Evolutionary conservation across 345 rosid genomes (phyloP).

Genomic region (Stellera chamaejasme): DNA sequence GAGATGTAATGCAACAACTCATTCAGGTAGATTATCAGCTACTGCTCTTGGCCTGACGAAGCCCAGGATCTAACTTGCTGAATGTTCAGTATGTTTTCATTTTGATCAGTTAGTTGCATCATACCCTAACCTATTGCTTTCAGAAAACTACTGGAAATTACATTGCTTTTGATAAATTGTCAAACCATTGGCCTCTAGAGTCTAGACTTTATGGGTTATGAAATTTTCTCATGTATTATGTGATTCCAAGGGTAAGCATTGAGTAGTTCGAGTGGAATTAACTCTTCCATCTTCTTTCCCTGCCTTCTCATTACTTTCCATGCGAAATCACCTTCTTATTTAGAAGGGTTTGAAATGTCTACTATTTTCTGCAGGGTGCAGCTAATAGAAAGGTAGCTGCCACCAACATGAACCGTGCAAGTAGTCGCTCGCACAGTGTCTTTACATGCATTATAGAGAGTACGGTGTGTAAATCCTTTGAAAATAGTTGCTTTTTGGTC

Average conservation of each 20-base stretch:
- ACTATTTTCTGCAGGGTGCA: slow-evolving; percentile 58
- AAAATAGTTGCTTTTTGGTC: not conserved
- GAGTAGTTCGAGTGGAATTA: not conserved
- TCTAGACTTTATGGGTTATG: no score
- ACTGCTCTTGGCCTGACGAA: not conserved
- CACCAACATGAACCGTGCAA: slow-evolving; percentile 94
- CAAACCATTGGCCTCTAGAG: no score
- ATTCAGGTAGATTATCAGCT: slow-evolving; percentile 42
- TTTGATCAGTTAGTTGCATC: no score
- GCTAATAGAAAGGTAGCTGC: slow-evolving; percentile 98
- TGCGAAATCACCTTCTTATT: no score
- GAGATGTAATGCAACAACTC: slow-evolving; percentile 88
- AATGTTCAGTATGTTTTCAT: no score
- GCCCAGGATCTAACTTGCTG: no score
- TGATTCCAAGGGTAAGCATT: no score
- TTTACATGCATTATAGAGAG: slow-evolving; percentile 95
- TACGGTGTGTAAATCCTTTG: slow-evolving; percentile 37
- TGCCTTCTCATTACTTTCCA: not conserved
- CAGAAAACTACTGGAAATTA: no score
- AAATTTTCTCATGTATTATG: no score
- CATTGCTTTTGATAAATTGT: no score
- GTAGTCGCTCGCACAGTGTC: slow-evolving; percentile 99
- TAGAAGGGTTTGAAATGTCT: no score
- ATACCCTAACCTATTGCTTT: no score
- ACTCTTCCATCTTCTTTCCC: not conserved